Base-by-base conservation (phyloP, 352 stramenopile genomes). In the Phytopythium delawarense region DNA sequence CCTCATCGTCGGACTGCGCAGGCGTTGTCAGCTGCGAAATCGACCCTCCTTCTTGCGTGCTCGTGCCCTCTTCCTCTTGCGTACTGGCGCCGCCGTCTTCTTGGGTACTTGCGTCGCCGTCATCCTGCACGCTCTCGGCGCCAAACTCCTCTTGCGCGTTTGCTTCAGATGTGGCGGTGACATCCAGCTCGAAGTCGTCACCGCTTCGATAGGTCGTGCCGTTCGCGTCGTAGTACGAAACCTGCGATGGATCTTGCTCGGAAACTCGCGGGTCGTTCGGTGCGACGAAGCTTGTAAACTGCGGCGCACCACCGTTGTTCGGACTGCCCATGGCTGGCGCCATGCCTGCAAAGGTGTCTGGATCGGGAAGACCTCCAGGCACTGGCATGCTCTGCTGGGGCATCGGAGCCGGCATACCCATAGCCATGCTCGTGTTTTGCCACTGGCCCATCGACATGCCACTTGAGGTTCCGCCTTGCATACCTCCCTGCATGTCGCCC, bases 11-110 rank as follows among this genome's bases (percentile, higher is more conserved):
- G n/a, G 80, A 92, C 34, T 87, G 78, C 11, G 69, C 69, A 49
- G 82, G 82, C 45, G 80, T 92, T 12, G 77, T 92, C 61, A 82
- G 61, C 65, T 92, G 82, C 20, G 82, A 92, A 12, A 89, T 74
- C 6, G 82, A 87, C 9, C 70, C 81, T 12, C 68, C 65, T 34
- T 90, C 49, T 25, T 57, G 50, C 16, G 50, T 37, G 39, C 35
- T 46, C 13, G 30, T 15, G 34, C 44, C 51, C 11, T 28, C 51
- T 16, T 44, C 51, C 39, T 49, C 42, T 25, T 49, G 42, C 20
- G 42, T n/a, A 49, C 42, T 49, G 18, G 42, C 25, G 28, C 18
- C 28, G 0, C 34, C 49, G 18, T 56, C 28, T 11, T 45, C 30
- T 28, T 44, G 20, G 0, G 52, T n/a, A 28, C 28, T 45, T 5